Conservation (phyloP, 2,329 filamentous ascomycete species). For the Scortechinia acanthostroma region DNA sequence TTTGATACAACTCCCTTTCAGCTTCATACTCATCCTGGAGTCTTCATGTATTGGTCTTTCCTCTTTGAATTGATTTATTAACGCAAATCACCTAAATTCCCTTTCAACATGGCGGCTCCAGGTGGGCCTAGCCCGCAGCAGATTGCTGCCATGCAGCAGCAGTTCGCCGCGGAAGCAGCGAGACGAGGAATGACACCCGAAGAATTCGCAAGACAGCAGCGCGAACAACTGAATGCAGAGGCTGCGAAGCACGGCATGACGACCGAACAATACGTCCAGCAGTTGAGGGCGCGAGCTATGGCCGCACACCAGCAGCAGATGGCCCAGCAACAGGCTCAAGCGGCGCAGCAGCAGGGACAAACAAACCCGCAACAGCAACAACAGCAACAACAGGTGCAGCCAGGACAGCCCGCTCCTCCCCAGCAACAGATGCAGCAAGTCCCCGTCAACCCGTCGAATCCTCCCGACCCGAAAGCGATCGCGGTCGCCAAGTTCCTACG, state of each 20-base stretch:
- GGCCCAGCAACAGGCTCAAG: neutral
- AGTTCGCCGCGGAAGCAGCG: constrained; percentile 74
- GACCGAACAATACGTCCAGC: constrained; percentile 38
- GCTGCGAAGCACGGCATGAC: neutral
- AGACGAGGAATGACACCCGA: constrained; percentile 79
- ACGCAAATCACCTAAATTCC: neutral
- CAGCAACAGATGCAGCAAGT: constrained; percentile 28
- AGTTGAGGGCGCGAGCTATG: constrained; percentile 48
- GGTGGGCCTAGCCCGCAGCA: constrained; percentile 68
- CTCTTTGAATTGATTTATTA: constrained; percentile 1
- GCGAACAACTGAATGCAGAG: neutral
- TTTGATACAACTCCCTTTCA: too few relatives aligned
- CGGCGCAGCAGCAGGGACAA: constrained; percentile 29
- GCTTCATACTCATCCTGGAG: too few relatives aligned
- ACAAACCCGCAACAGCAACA: constrained; percentile 36
- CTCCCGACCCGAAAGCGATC: constrained; percentile 81
- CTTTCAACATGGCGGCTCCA: neutral
- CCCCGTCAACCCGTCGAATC: constrained; percentile 59
- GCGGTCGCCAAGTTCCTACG: constrained; percentile 84
- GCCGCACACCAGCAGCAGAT: constrained; percentile 6
- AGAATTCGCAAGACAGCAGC: constrained; percentile 44
- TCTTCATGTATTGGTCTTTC: too few relatives aligned
- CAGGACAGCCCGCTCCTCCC: neutral
- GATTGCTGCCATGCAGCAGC: constrained; percentile 75
- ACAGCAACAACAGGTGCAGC: constrained; percentile 25